Conservation (phyloP, 2,329 filamentous ascomycete genomes). For the Claviceps humidiphila region DNA sequence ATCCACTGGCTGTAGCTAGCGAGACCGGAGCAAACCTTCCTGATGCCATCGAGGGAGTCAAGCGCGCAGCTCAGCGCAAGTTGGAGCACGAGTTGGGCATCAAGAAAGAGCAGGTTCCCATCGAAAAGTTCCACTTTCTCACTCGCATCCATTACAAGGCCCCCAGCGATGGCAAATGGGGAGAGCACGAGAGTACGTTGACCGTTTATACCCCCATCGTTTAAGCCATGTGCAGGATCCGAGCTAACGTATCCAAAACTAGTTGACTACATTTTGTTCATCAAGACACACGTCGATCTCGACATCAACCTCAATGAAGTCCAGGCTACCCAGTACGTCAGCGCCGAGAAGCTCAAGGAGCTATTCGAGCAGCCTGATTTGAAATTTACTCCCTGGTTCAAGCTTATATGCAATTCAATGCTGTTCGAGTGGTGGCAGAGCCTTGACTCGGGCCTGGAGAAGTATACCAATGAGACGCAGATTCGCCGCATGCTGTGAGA, state of each 20-base stretch:
- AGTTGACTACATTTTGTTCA: constrained; percentile 99
- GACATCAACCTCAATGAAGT: constrained; percentile 80
- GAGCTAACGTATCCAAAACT: background rate
- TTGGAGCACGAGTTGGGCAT: constrained; percentile 92
- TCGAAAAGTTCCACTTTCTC: constrained; percentile 85
- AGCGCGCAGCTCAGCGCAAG: constrained; percentile 85
- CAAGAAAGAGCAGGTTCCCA: constrained; percentile 71
- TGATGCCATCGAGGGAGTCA: constrained; percentile 72
- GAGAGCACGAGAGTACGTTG: constrained; percentile 86
- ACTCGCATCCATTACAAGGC: constrained; percentile 98
- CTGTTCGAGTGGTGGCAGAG: constrained; percentile 95
- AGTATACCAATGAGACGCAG: constrained; percentile 72
- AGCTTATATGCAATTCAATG: constrained; percentile 95
- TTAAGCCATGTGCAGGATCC: background rate
- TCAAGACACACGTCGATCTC: constrained; percentile 82
- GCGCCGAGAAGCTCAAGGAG: constrained; percentile 64
- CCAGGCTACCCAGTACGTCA: constrained; percentile 71
- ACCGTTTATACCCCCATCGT: background rate
- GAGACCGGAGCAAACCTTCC: constrained; percentile 78
- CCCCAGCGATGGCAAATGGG: constrained; percentile 94
- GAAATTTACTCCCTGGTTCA: constrained; percentile 97
- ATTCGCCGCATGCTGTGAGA: constrained; percentile 64
- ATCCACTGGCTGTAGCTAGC: constrained; percentile 79
- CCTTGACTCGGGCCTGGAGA: constrained; percentile 67
- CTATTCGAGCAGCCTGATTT: constrained; percentile 72